phyloP scores from a whole-genome alignment of 345 rosid species.

The Aethionema arabicum region DNA sequence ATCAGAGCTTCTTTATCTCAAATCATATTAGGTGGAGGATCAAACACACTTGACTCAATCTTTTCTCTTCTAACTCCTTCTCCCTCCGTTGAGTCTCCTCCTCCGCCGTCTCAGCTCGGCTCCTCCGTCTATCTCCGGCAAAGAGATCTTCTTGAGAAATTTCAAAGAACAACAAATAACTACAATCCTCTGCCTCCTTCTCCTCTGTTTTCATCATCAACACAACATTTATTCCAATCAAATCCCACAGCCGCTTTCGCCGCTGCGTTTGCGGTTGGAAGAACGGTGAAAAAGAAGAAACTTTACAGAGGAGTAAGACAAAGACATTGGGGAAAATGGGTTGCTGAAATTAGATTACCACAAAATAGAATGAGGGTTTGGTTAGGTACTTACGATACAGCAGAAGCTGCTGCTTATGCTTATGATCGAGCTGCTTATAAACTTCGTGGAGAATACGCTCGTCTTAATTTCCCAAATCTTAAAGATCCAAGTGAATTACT shows the following conservation, averaged over 20 bases:
- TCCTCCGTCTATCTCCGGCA: slow-evolving; percentile 87
- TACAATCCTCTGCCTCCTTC: slow-evolving; percentile 38
- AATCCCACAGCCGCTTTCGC: slow-evolving; percentile 26
- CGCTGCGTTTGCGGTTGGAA: slow-evolving; percentile 30
- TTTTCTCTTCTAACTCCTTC: slow-evolving; percentile 57
- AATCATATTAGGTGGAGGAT: slow-evolving; percentile 70
- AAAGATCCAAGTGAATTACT: slow-evolving; percentile 60
- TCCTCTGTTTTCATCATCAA: slow-evolving; percentile 37
- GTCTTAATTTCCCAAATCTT: slow-evolving; percentile 78
- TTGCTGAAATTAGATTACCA: slow-evolving; percentile 91
- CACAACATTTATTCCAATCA: slow-evolving; percentile 11
- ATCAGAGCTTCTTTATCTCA: slow-evolving; percentile 67
- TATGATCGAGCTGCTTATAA: slow-evolving; percentile 98
- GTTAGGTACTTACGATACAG: slow-evolving; percentile 91
- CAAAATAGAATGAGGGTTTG: slow-evolving; percentile 95
- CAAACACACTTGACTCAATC: slow-evolving; percentile 78
- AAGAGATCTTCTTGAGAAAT: slow-evolving; percentile 68
- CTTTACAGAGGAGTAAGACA: slow-evolving; percentile 97
- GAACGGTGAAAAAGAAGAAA: slow-evolving; percentile 54
- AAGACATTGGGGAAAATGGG: slow-evolving; percentile 99
- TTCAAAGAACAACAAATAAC: slow-evolving; percentile 49
- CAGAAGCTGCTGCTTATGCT: slow-evolving; percentile 93
- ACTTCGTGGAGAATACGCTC: slow-evolving; percentile 90
- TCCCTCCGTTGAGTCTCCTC: slow-evolving; percentile 38
- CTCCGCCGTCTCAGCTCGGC: slow-evolving; percentile 52